Conservation (phyloP, 2,329 filamentous ascomycete genomes). For the Hymenoscyphus fructigenus region DNA sequence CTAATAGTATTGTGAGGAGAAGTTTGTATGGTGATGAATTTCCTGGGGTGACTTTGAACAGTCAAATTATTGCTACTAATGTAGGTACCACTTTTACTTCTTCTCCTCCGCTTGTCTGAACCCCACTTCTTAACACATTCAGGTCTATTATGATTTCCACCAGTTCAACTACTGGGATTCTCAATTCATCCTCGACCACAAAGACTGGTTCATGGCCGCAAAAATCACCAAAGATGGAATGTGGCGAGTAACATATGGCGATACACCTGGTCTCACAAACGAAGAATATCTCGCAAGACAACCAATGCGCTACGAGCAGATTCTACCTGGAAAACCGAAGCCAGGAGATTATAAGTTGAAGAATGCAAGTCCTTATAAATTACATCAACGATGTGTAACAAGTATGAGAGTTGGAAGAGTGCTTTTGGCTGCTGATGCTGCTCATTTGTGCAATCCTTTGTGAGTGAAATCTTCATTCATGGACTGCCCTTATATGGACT, state of each 20-base stretch:
- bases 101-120: background rate
- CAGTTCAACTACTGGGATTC: slow-evolving; percentile 54
- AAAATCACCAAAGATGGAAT: slow-evolving; percentile 57
- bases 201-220: slow-evolving; percentile 63
- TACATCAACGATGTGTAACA: slow-evolving; percentile 48
- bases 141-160: slow-evolving; percentile 63
- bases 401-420: slow-evolving; percentile 47
- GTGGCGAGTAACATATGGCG: slow-evolving; percentile 64
- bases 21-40: slow-evolving; percentile 54
- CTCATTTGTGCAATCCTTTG: slow-evolving; percentile 50
- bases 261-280: slow-evolving; percentile 49
- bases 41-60: slow-evolving; percentile 58
- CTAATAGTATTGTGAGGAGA: slow-evolving; percentile 48
- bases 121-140: background rate
- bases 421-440: slow-evolving; percentile 49
- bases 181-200: slow-evolving; percentile 62
- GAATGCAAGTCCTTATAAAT: slow-evolving; percentile 50
- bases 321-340: slow-evolving; percentile 59
- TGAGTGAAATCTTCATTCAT: background rate
- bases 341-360: slow-evolving; percentile 56
- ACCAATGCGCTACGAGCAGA: slow-evolving; percentile 53
- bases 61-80: slow-evolving; percentile 63
- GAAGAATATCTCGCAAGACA: slow-evolving; percentile 55
- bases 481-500: background rate
- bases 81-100: slow-evolving; percentile 35